These are phyloP conservation scores for Oryza coarctata DNA, from an alignment of 176 grass and related monocot genomes.

Conservation along the genomic window DNA sequence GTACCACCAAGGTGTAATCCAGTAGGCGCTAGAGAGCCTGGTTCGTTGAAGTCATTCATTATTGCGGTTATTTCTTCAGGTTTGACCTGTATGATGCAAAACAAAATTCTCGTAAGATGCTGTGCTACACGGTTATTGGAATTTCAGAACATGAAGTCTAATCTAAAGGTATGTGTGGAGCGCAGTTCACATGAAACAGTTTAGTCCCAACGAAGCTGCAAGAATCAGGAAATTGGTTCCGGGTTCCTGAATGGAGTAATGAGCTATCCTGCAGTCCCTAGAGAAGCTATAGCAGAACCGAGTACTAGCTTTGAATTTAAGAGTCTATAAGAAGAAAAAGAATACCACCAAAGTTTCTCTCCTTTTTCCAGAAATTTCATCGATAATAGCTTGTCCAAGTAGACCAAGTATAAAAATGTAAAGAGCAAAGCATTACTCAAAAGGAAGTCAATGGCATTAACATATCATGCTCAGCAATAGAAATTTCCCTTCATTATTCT, in stretches of 20 bases:
- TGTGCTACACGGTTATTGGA: background rate
- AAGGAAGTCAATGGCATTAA: background rate
- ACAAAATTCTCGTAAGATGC: background rate
- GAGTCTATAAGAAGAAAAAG: background rate
- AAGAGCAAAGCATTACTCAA: no score
- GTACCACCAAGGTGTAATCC: constrained; percentile 48
- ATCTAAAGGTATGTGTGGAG: no score
- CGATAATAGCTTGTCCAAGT: background rate
- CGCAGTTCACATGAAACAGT: no score
- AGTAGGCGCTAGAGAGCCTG: constrained; percentile 56
- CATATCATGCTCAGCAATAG: background rate
- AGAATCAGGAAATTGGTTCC: background rate
- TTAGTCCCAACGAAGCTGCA: no score
- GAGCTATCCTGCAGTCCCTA: background rate
- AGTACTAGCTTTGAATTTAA: background rate
- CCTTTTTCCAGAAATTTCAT: background rate
- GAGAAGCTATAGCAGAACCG: background rate
- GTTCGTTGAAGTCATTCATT: constrained; percentile 48
- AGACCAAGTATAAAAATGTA: background rate
- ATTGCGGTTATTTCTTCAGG: constrained; percentile 47
- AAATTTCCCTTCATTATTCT: background rate
- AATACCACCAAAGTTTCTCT: background rate
- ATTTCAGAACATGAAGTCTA: background rate
- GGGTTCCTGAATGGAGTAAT: no score
- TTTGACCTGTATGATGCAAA: constrained; percentile 35